Conservation (phyloP, 2,329 filamentous ascomycete species). For the Penicillium sp. region DNA sequence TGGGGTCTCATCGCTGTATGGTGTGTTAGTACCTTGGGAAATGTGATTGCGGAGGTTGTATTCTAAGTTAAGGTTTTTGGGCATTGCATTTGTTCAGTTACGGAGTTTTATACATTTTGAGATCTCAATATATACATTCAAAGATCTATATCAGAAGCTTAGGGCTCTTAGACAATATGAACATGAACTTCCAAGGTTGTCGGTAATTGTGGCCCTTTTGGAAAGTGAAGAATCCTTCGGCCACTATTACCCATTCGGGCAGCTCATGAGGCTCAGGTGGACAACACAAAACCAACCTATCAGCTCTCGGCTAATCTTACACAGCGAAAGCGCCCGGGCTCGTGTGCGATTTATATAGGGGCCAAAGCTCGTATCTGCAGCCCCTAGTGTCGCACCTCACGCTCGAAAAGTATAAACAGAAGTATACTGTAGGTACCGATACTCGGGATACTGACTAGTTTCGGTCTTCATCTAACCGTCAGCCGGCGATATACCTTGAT, state of each 20-base stretch:
- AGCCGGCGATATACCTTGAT: neutral
- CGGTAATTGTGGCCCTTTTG: neutral
- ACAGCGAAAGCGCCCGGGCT: neutral
- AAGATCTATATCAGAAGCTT: too few relatives aligned
- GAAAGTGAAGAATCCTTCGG: too few relatives aligned
- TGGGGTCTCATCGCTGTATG: conserved; percentile 78
- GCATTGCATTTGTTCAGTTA: neutral
- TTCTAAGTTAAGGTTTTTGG: conserved; percentile 13
- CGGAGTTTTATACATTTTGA: neutral
- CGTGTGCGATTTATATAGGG: neutral
- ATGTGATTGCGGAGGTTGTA: conserved; percentile 74
- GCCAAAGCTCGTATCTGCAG: neutral
- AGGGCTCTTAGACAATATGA: neutral
- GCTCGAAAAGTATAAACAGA: neutral
- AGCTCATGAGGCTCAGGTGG: neutral
- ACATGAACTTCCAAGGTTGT: neutral
- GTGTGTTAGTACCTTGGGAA: conserved; percentile 75
- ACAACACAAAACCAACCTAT: neutral
- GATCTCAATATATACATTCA: neutral
- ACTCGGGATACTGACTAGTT: too few relatives aligned
- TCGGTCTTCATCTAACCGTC: neutral
- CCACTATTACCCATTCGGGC: neutral
- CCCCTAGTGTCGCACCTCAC: neutral
- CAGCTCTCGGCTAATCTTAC: neutral
- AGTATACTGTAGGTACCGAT: too few relatives aligned